These are phyloP conservation scores for Phytophthora palmivora DNA, from an alignment of 352 stramenopile species.

Conservation along the genomic window DNA sequence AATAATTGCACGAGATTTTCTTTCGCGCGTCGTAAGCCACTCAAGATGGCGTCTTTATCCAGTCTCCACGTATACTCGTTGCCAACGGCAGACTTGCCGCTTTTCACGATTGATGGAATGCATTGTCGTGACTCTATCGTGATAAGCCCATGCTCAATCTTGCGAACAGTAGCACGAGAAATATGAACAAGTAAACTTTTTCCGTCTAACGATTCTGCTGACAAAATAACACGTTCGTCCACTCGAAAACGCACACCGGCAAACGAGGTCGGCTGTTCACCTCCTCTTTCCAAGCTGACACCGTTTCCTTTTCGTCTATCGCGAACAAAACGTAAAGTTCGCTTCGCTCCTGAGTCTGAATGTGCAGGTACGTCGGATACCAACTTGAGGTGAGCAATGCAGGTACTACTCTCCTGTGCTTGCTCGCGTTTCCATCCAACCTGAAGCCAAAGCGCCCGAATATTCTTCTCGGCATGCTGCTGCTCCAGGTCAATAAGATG, in stretches of 20 bases:
- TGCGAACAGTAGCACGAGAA: slow-evolving; percentile 54
- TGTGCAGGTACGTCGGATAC: slow-evolving; percentile 48
- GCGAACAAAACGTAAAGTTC: slow-evolving; percentile 59
- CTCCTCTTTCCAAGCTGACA: not conserved
- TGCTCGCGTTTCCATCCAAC: slow-evolving; percentile 64
- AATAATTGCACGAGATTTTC: slow-evolving; percentile 83
- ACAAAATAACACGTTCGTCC: slow-evolving; percentile 81
- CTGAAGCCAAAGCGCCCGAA: slow-evolving; percentile 75
- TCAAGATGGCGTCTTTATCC: slow-evolving; percentile 79
- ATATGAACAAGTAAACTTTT: slow-evolving; percentile 74
- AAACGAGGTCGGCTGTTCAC: slow-evolving; percentile 45
- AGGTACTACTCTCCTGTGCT: slow-evolving; percentile 56
- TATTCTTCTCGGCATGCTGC: slow-evolving; percentile 72
- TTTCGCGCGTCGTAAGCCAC: slow-evolving; percentile 72
- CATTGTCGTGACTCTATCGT: slow-evolving; percentile 62
- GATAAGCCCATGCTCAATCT: slow-evolving; percentile 55
- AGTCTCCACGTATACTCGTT: slow-evolving; percentile 72
- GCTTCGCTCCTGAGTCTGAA: slow-evolving; percentile 42
- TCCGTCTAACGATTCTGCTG: slow-evolving; percentile 71
- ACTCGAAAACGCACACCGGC: slow-evolving; percentile 63
- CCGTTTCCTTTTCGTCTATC: slow-evolving; percentile 42
- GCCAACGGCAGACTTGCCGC: slow-evolving; percentile 65
- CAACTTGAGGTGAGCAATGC: slow-evolving; percentile 61
- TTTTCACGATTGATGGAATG: slow-evolving; percentile 66
- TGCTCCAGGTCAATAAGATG: slow-evolving; percentile 78